Conservation (phyloP, 495 filamentous ascomycete genomes). For the Darksidea phi region DNA sequence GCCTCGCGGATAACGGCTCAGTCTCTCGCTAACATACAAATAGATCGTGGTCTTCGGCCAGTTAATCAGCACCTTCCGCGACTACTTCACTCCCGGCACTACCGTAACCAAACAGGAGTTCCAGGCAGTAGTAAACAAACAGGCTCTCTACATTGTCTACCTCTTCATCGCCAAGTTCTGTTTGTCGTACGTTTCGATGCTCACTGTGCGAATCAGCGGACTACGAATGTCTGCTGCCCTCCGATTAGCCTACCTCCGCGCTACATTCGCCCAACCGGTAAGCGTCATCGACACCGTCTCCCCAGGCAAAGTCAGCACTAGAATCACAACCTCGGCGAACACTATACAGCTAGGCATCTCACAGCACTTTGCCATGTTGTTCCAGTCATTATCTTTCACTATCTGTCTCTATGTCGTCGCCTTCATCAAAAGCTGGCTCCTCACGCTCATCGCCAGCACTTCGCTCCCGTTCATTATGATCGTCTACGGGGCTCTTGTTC, state of each 20-base stretch:
- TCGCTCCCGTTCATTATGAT: constrained; percentile 57
- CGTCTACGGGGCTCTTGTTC: constrained; percentile 56
- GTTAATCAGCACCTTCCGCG: constrained; percentile 31
- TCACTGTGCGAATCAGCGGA: constrained; percentile 39
- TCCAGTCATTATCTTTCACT: constrained; percentile 38
- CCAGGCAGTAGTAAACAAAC: constrained; percentile 26
- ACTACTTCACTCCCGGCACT: constrained; percentile 31
- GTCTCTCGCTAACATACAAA: constrained; percentile 32
- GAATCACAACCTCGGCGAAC: constrained; percentile 40
- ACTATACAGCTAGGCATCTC: constrained; percentile 40
- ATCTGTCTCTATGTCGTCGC: constrained; percentile 38
- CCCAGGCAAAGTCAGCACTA: constrained; percentile 39
- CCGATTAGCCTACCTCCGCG: constrained; percentile 39
- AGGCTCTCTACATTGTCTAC: constrained; percentile 57
- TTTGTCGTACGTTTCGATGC: constrained; percentile 56
- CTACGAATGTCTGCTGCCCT: constrained; percentile 39
- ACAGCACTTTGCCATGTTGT: constrained; percentile 38
- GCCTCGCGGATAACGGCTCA: not conserved
- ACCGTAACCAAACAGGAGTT: constrained; percentile 33
- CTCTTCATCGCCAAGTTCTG: constrained; percentile 62
- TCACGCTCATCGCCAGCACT: constrained; percentile 50
- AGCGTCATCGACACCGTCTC: constrained; percentile 38
- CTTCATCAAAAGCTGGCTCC: constrained; percentile 36
- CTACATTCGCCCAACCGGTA: constrained; percentile 38
- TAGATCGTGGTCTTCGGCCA: constrained; percentile 34